Evolutionary conservation across 2,329 filamentous ascomycete genomes (phyloP).

Genomic region (Teratosphaeria zuluensis): DNA sequence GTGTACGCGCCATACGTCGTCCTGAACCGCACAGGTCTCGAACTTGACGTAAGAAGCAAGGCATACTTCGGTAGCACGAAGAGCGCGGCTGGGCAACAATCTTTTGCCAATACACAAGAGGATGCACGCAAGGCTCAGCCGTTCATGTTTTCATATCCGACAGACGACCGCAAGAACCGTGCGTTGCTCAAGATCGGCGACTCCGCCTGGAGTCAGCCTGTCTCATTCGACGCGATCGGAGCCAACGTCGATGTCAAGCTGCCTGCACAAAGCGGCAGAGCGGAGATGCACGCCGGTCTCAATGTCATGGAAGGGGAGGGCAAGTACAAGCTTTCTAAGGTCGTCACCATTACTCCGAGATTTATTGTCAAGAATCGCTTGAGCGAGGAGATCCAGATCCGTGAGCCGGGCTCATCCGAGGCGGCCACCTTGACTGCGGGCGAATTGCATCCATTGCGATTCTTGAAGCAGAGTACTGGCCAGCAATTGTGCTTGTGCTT

Average conservation of each 20-base stretch:
- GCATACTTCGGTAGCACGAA: conserved; percentile 75
- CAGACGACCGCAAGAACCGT: conserved; percentile 82
- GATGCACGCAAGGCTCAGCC: conserved; percentile 67
- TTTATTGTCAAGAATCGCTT: conserved; percentile 93
- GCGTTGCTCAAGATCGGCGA: conserved; percentile 79
- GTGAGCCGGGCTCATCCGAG: conserved; percentile 84
- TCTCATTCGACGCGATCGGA: conserved; percentile 95
- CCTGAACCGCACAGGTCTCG: conserved; percentile 86
- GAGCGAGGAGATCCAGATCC: conserved; percentile 75
- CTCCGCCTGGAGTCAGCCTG: conserved; percentile 92
- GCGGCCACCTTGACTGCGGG: conserved; percentile 67
- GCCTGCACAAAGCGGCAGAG: conserved; percentile 57
- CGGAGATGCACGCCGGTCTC: conserved; percentile 85
- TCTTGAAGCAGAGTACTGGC: conserved; percentile 68
- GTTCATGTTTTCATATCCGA: conserved; percentile 92
- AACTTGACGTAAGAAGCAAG: conserved; percentile 81
- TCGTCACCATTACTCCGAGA: conserved; percentile 82
- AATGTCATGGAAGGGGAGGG: conserved; percentile 84
- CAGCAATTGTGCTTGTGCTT: conserved; percentile 93
- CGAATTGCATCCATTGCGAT: conserved; percentile 79
- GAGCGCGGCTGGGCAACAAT: conserved; percentile 71
- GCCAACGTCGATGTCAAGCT: conserved; percentile 83
- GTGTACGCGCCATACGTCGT: conserved; percentile 93
- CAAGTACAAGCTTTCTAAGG: conserved; percentile 95
- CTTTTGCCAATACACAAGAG: conserved; percentile 44